These are phyloP conservation scores for Penicillium lagena DNA, from an alignment of 495 filamentous ascomycete species.

Conservation along the genomic window DNA sequence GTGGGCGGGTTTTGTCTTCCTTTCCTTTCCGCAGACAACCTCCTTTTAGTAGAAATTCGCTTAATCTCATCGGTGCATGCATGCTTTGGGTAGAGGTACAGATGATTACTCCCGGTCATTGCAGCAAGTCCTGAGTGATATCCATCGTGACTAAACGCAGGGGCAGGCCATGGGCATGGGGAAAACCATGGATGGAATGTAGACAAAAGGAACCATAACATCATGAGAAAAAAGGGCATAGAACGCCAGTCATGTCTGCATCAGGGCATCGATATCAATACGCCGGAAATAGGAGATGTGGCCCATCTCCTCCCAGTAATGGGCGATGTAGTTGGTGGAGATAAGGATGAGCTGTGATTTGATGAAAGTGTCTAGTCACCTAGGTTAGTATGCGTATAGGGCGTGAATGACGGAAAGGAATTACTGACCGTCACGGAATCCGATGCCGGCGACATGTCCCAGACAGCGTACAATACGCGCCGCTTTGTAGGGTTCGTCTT, in stretches of 20 bases:
- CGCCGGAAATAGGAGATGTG: constrained; percentile 77
- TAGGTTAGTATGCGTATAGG: neutral
- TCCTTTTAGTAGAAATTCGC: no score
- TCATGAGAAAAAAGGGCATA: neutral
- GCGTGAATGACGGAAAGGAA: neutral
- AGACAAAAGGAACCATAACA: neutral
- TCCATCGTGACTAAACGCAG: neutral
- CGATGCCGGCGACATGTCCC: constrained; percentile 69
- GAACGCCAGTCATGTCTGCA: constrained; percentile 43
- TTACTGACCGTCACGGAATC: constrained; percentile 62
- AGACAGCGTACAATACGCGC: constrained; percentile 67
- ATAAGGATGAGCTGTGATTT: constrained; percentile 71
- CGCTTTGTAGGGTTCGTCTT: constrained; percentile 64
- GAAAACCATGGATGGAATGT: constrained; percentile 1
- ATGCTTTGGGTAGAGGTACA: neutral
- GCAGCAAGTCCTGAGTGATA: neutral
- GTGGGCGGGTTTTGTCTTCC: no score
- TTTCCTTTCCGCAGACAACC: no score
- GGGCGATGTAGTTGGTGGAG: constrained; percentile 68
- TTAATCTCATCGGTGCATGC: no score
- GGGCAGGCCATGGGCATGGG: neutral
- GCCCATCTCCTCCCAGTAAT: constrained; percentile 74
- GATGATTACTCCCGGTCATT: neutral
- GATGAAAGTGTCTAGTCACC: constrained; percentile 59
- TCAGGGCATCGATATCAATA: constrained; percentile 71